These are phyloP conservation scores for Metschnikowia amazonensis DNA, from an alignment of 805 yeast species.

Conservation along the genomic window DNA sequence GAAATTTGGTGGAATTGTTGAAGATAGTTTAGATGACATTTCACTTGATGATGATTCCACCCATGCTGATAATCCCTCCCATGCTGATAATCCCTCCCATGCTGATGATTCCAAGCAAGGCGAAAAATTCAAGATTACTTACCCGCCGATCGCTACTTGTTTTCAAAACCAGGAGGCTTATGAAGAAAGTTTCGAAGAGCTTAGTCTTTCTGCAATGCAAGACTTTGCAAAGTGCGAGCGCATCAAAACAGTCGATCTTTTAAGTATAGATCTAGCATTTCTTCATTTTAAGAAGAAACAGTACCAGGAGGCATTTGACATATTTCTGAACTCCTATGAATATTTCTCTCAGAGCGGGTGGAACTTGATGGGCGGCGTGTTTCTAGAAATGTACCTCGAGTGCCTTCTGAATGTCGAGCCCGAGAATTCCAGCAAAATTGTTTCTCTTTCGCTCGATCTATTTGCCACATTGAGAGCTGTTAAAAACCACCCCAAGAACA, in stretches of 20 bases:
- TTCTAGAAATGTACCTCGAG: conserved; percentile 63
- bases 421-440: conserved; percentile 24
- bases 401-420: conserved; percentile 51
- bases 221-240: conserved; percentile 51
- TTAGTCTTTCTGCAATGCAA: conserved; percentile 55
- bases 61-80: background rate
- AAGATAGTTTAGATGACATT: conserved; percentile 13
- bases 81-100: background rate
- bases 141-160: conserved; percentile 15
- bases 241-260: conserved; percentile 63
- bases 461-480: conserved; percentile 29
- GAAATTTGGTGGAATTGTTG: background rate
- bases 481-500: conserved; percentile 18
- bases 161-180: conserved; percentile 20
- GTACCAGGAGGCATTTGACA: conserved; percentile 56
- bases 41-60: conserved; percentile 3
- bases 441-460: conserved; percentile 40
- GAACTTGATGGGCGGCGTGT: conserved; percentile 63
- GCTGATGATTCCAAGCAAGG: background rate
- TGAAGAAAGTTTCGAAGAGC: conserved; percentile 36
- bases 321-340: conserved; percentile 65
- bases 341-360: conserved; percentile 70
- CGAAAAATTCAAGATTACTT: conserved; percentile 10
- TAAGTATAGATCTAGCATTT: conserved; percentile 77
- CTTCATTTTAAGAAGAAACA: conserved; percentile 56